Conservation (phyloP, 345 rosid genomes). For the Eutrema yunnanense region DNA sequence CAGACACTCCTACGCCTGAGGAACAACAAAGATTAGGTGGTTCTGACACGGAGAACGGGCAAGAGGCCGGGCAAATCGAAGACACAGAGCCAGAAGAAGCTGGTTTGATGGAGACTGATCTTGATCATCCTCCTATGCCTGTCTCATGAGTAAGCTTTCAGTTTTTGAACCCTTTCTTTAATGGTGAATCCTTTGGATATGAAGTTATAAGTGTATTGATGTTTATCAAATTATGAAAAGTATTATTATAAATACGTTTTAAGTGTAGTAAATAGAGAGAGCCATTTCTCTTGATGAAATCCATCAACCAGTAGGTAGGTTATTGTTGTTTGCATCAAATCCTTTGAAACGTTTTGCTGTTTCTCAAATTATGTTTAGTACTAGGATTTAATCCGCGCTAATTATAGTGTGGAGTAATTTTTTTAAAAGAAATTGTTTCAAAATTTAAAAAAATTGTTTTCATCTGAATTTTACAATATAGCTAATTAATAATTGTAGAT, state of each 20-base stretch:
- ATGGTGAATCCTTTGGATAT: background rate
- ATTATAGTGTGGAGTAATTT: too few species aligned
- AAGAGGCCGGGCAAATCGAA: constrained; percentile 70
- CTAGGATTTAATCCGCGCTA: too few species aligned
- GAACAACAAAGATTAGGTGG: constrained; percentile 72
- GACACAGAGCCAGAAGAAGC: constrained; percentile 80
- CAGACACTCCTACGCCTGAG: constrained; percentile 54
- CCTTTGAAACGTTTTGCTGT: background rate
- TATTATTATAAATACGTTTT: background rate
- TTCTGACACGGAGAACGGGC: constrained; percentile 63
- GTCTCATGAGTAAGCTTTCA: background rate
- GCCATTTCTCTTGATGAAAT: background rate
- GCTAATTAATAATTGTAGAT: too few species aligned
- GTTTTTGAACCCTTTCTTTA: constrained; percentile 5
- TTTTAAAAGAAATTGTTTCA: too few species aligned
- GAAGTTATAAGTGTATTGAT: background rate
- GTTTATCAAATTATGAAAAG: background rate
- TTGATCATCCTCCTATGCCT: constrained; percentile 9
- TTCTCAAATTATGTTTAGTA: background rate
- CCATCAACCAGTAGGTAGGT: background rate
- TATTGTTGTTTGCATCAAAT: background rate
- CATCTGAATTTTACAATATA: too few species aligned
- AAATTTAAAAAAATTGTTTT: too few species aligned
- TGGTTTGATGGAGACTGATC: constrained; percentile 34
- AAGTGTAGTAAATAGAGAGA: background rate